Conservation (phyloP, 2,329 filamentous ascomycete genomes). For the Microdochium bolleyi region DNA sequence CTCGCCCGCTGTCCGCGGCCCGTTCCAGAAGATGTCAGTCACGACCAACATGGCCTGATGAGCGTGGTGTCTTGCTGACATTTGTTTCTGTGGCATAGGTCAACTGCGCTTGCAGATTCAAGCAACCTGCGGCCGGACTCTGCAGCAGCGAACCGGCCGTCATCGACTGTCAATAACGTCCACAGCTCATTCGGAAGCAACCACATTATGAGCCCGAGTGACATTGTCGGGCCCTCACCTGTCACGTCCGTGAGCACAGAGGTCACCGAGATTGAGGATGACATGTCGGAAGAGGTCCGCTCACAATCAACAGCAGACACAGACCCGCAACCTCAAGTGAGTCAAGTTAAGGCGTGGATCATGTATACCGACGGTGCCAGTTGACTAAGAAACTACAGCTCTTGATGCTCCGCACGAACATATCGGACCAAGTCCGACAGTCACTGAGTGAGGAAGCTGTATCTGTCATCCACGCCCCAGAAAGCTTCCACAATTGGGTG, state of each 20-base stretch:
- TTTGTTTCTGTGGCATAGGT: conserved; percentile 12
- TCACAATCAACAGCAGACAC: conserved; percentile 24
- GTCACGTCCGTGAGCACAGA: conserved; percentile 81
- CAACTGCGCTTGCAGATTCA: conserved; percentile 34
- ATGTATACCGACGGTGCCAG: neutral
- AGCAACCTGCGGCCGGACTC: conserved; percentile 44
- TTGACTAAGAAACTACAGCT: conserved; percentile 27
- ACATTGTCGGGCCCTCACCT: conserved; percentile 72
- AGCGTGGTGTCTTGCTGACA: neutral
- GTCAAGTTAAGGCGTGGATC: conserved; percentile 4
- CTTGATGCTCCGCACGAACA: conserved; percentile 45
- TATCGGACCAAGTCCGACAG: conserved; percentile 49
- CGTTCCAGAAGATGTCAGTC: conserved; percentile 45
- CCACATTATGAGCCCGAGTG: conserved; percentile 52
- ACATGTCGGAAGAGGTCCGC: conserved; percentile 54
- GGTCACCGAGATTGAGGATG: conserved; percentile 78
- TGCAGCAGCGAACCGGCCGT: conserved; percentile 34
- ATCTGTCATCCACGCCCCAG: conserved; percentile 86
- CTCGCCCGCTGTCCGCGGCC: conserved; percentile 37
- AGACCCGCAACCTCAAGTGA: conserved; percentile 28
- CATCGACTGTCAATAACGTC: conserved; percentile 27
- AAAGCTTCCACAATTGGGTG: conserved; percentile 77
- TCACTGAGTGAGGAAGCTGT: conserved; percentile 67
- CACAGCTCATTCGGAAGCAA: neutral
- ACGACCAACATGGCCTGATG: neutral